Evolutionary conservation across 352 stramenopile genomes (phyloP).

Genomic region (Phytophthora megakarya): DNA sequence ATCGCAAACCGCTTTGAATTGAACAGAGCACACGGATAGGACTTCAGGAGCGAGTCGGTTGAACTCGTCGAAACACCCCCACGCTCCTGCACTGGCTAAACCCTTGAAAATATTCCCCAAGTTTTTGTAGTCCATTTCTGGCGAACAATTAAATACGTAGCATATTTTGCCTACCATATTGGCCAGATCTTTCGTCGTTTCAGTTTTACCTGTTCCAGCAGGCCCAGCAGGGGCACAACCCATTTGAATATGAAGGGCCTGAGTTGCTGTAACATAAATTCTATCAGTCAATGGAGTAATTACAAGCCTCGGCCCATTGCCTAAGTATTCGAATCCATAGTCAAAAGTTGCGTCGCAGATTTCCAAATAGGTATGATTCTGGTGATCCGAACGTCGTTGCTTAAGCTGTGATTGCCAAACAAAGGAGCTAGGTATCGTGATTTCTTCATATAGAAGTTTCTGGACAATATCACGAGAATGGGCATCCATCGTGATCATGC

Average conservation of each 20-base stretch:
- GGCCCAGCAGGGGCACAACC: slow-evolving; percentile 93
- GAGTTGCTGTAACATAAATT: slow-evolving; percentile 95
- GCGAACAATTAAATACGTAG: slow-evolving; percentile 96
- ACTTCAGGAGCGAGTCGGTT: slow-evolving; percentile 94
- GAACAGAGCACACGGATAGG: slow-evolving; percentile 91
- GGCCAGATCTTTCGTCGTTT: slow-evolving; percentile 95
- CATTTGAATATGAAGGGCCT: slow-evolving; percentile 95
- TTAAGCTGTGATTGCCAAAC: slow-evolving; percentile 96
- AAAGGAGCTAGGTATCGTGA: slow-evolving; percentile 77
- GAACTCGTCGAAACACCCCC: slow-evolving; percentile 97
- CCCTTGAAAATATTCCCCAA: slow-evolving; percentile 97
- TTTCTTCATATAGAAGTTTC: slow-evolving; percentile 89
- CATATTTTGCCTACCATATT: slow-evolving; percentile 93
- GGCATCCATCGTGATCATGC: slow-evolving; percentile 95
- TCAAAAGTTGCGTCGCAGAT: slow-evolving; percentile 93
- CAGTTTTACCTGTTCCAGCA: slow-evolving; percentile 93
- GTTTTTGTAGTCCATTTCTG: slow-evolving; percentile 96
- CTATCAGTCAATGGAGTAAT: slow-evolving; percentile 95
- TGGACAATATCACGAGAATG: slow-evolving; percentile 93
- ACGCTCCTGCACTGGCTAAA: slow-evolving; percentile 90
- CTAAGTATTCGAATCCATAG: slow-evolving; percentile 96
- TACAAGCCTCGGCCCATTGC: slow-evolving; percentile 92
- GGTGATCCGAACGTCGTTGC: slow-evolving; percentile 50
- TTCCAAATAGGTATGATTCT: slow-evolving; percentile 69
- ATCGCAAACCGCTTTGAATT: slow-evolving; percentile 96